Base-by-base conservation (phyloP, 2,329 filamentous ascomycete genomes). In the Fusarium algeriense region DNA sequence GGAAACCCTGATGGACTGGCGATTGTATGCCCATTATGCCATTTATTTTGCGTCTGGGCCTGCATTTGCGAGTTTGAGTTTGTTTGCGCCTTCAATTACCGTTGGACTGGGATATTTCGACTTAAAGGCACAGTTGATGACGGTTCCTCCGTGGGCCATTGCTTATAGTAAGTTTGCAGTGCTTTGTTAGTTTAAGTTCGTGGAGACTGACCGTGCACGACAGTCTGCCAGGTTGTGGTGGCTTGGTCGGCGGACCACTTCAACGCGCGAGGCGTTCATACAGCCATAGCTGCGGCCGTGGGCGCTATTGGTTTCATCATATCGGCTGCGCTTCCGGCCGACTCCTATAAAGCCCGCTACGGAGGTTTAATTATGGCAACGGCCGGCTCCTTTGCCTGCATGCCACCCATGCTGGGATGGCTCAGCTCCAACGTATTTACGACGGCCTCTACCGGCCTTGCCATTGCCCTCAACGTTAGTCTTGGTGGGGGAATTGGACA, bases 371-470 rank as follows among this genome's bases (percentile, higher is more conserved):
- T 93, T 35, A 83, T 93, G 41, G 91, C 90, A 1, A 85, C 89
- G 3, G 86, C 88, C 4, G 91, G 92, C 2, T 84, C 90, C 0
- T 93, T 93, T 67, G 86, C 89, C 2, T 91, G 88, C 70, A 91
- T 93, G 48, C 91, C 91, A 1, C 90, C 91, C 0, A 84, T 93
- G 65, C 83, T 92, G 3, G 90, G 90, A n/a, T 92, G 90, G 91
- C 82, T 93, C 10, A 89, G 88, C 12, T 89, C 88, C 43, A 93
- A 93, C 75, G 82, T 92, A 52, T 88, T 87, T 75, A 89, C 85
- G 59, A 92, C 91, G 0, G 88, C 88, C 0, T 86, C 90, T 0
- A 88, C 88, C 0, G 91, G 91, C 0, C 83, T 93, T 14, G 91
- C 91, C 4, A 91, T 93, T 60, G 91, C 91, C 1, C 80, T 93